These are phyloP conservation scores for Pelargonium nanum DNA, from an alignment of 345 rosid genomes.

Conservation along the genomic window DNA sequence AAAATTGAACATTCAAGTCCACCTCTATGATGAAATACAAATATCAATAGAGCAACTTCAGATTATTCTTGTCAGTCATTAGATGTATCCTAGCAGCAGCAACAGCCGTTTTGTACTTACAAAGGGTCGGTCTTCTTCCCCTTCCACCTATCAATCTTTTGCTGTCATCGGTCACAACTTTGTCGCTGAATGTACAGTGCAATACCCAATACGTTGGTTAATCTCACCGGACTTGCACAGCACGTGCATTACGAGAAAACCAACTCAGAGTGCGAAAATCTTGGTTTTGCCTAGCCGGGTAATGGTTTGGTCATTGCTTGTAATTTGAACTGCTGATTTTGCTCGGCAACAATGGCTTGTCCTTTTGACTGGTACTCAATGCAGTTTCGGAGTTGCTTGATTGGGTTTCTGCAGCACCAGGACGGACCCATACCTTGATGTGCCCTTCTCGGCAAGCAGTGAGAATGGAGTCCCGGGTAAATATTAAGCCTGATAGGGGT, in stretches of 20 bases:
- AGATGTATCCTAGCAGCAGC: not conserved
- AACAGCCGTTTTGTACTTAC: not conserved
- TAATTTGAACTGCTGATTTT: constrained; percentile 50
- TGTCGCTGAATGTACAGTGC: not conserved
- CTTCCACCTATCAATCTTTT: not conserved
- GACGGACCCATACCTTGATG: constrained; percentile 91
- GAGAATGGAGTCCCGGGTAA: constrained; percentile 80
- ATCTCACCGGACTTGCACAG: not conserved
- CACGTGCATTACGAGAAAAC: too few species aligned
- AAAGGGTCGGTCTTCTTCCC: not conserved
- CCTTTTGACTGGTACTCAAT: constrained; percentile 59
- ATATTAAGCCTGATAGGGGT: constrained; percentile 83
- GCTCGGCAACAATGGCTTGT: constrained; percentile 44
- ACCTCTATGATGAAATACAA: not conserved
- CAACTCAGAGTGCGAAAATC: not conserved
- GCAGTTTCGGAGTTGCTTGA: constrained; percentile 43
- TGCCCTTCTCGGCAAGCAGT: constrained; percentile 93
- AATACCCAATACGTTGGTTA: not conserved
- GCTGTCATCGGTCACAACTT: not conserved
- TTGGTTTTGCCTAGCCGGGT: not conserved
- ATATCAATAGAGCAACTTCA: too few species aligned
- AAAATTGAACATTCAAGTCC: not conserved
- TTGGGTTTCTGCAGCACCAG: constrained; percentile 51
- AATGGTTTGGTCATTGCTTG: constrained; percentile 54
- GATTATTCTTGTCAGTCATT: not conserved